Evolutionary conservation across 1,139 yeast species (phyloP).

Genomic region (Taiozyma sp.): DNA sequence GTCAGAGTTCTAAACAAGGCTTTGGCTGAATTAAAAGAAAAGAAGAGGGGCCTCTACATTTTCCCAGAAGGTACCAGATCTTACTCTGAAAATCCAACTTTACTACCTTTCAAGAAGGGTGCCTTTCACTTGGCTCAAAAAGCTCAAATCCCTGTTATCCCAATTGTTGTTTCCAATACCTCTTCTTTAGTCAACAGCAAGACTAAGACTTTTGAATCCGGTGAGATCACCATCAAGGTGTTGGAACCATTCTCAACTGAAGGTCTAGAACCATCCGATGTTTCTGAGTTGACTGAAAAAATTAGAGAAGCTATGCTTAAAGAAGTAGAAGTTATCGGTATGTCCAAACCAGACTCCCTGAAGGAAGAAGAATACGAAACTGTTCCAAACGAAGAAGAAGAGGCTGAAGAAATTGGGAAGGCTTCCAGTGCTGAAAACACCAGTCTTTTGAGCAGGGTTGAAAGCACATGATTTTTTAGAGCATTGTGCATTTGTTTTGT

Average conservation of each 20-base stretch:
- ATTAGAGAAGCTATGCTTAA: slow-evolving; percentile 37
- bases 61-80: slow-evolving; percentile 98
- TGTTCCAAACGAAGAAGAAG: slow-evolving; percentile 18
- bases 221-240: slow-evolving; percentile 63
- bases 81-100: slow-evolving; percentile 55
- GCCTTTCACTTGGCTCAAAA: slow-evolving; percentile 97
- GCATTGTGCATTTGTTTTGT: not conserved
- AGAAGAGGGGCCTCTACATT: slow-evolving; percentile 71
- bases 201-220: slow-evolving; percentile 52
- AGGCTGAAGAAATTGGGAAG: slow-evolving; percentile 5
- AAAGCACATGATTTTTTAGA: not conserved
- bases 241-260: slow-evolving; percentile 63
- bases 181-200: slow-evolving; percentile 65
- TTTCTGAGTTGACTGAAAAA: slow-evolving; percentile 42
- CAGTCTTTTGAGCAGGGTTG: slow-evolving; percentile 17
- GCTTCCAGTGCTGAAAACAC: slow-evolving; percentile 18
- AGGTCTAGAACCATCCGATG: slow-evolving; percentile 53
- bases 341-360: slow-evolving; percentile 28
- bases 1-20: slow-evolving; percentile 71
- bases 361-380: slow-evolving; percentile 14
- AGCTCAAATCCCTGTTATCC: slow-evolving; percentile 85
- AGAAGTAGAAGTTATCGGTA: slow-evolving; percentile 37
- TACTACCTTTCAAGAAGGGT: slow-evolving; percentile 92
- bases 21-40: slow-evolving; percentile 49
- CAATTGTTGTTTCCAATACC: slow-evolving; percentile 83